Base-by-base conservation (phyloP, 495 filamentous ascomycete species). In the Penicillium bialowiezense region DNA sequence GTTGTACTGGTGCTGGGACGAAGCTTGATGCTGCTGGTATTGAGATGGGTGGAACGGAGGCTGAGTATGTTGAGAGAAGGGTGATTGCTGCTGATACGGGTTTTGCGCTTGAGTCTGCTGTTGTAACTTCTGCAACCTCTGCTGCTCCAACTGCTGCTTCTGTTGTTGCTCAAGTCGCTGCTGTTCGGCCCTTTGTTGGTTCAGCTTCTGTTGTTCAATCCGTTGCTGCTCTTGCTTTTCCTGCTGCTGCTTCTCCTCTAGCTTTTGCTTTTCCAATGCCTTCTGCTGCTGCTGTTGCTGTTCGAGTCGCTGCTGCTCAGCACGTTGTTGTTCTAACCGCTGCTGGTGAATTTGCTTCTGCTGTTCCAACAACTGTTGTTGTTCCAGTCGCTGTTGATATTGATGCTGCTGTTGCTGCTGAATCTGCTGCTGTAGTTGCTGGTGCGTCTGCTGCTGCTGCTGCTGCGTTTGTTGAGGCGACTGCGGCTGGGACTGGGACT, bases 401-500 rank as follows among this genome's bases (percentile, higher is more conserved):
- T 32, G 37, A 19, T 48, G 26, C 44, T 51, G 53, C 32, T 58
- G 54, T 19, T 60, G 55, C 41, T 67, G 61, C 45, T 66, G 55
- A 7, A 44, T 26, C 33, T 56, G 55, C 34, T 51, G 49, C 19
- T 56, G 37, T 10, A 48, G 35, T 41, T 61, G 33, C 15, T 55
- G 52, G 15, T 60, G 52, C 5, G 54, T 39, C 29, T 60, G 62
- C 31, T 63, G 57, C 24, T 55, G 45, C 29, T 57, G 61, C 17
- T 65, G 60, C 13, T 65, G 65, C 0, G 63, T 57, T 32, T 65
- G 58, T 21, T 67, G 64, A 1, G 68, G 66, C 10, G 65, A 66
- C 20, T 65, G 62, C 5, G 64, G 65, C 35, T 69, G 64, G 7
- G 64, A 60, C 7, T 55, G 62, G 5, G 60, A 43, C 19, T 56